These are phyloP conservation scores for Candida tibetensis DNA, from an alignment of 805 yeast species.

Conservation along the genomic window DNA sequence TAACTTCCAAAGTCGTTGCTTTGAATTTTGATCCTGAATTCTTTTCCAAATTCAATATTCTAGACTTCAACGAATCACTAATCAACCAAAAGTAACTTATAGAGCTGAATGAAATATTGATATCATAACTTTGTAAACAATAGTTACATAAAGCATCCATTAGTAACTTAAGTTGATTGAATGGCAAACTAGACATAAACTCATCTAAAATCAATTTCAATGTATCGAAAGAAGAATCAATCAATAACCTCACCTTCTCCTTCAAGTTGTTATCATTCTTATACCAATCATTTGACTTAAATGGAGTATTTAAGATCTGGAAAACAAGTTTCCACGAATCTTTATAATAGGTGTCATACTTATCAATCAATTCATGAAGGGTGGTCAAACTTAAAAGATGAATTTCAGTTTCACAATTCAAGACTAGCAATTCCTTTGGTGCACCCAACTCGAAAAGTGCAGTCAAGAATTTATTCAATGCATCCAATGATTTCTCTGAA, in stretches of 20 bases:
- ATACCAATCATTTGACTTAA: slow-evolving; percentile 29
- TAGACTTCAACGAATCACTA: slow-evolving; percentile 59
- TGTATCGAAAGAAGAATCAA: slow-evolving; percentile 74
- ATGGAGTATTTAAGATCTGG: slow-evolving; percentile 58
- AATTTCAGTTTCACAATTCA: slow-evolving; percentile 66
- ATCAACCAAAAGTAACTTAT: slow-evolving; percentile 90
- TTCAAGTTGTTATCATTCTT: slow-evolving; percentile 30
- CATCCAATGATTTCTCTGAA: slow-evolving; percentile 47
- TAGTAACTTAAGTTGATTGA: slow-evolving; percentile 56
- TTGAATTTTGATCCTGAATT: not conserved
- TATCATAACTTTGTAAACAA: slow-evolving; percentile 65
- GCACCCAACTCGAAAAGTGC: slow-evolving; percentile 36
- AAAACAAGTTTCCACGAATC: slow-evolving; percentile 77
- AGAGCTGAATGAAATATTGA: slow-evolving; percentile 87
- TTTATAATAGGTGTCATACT: slow-evolving; percentile 59
- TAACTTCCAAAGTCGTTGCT: not conserved
- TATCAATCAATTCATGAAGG: slow-evolving; percentile 70
- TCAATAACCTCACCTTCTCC: slow-evolving; percentile 50
- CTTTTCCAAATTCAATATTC: slow-evolving; percentile 5
- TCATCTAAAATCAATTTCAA: slow-evolving; percentile 84
- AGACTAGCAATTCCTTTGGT: slow-evolving; percentile 43
- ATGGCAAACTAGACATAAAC: slow-evolving; percentile 70
- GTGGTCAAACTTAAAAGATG: slow-evolving; percentile 60
- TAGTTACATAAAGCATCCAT: slow-evolving; percentile 73
- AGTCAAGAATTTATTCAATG: slow-evolving; percentile 46